Base-by-base conservation (phyloP, 352 stramenopile genomes). In the Phytophthora syringae region DNA sequence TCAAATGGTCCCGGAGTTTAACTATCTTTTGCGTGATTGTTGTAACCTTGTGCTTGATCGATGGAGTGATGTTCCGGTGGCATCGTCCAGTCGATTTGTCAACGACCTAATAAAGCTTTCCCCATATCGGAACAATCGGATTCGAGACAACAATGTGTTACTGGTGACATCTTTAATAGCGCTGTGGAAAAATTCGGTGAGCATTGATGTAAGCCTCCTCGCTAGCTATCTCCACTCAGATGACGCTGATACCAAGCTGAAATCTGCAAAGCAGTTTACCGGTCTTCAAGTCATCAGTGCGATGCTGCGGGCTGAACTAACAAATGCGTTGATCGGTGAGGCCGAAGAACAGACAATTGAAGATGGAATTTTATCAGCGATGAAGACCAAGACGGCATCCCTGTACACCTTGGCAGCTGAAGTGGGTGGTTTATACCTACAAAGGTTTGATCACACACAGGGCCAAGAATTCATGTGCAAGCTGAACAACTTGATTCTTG, bases 21-120 rank as follows among this genome's bases (percentile, higher is more conserved):
- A 84, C 40, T 94, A 94, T 55, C 57, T 95, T 37, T 64, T 95
- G 37, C 80, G 86, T 28, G 88, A 95, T 64, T 86, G 80, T 34
- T 94, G 84, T 39, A 64, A 79, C 34, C 52, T 94, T 34, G 40
- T 89, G 20, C 44, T 92, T 9, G 71, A 77, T 55, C 63, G 63
- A 13, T 92, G 83, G 84, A 77, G 81, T 34, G 57, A 82, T 22
- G 60, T 84, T 13, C 44, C 64, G 3, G 34, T 76, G 10, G 22
- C 36, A 25, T 52, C 51, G 11, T 34, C 60, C 9, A 85, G 68
- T 18, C 76, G 76, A 20, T 91, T 92, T 72, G 32, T 89, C 22
- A 83, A 89, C 36, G 70, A 75, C 15, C 40, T 91, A 20, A 73
- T 91, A 22, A 73, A 84, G 28, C 44, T 92, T 32, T 88, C 82